Percentiles rank a stretch among this genome's conserved stretches.
Conservation (phyloP, 108 stramenopile genomes). For the Nitzschia inconspicua region DNA sequence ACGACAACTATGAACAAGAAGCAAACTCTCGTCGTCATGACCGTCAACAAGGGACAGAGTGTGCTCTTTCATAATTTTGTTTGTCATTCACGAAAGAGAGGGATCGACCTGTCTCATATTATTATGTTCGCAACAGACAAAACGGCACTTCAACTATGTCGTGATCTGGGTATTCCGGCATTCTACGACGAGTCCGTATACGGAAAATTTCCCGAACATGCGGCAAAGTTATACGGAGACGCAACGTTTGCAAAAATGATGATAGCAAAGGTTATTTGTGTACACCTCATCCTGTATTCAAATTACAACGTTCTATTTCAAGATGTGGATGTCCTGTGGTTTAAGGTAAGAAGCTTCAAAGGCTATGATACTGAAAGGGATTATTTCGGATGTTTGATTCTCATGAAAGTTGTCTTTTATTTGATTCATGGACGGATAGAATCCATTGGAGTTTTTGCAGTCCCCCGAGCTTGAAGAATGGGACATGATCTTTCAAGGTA, state of each 20-base stretch:
- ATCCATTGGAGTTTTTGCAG: conserved; percentile 62
- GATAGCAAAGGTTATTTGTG: conserved; percentile 57
- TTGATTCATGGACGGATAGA: conserved; percentile 43
- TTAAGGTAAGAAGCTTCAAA: conserved; percentile 24
- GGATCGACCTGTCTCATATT: conserved; percentile 26
- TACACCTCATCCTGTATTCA: conserved; percentile 46
- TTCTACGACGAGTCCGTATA: conserved; percentile 56
- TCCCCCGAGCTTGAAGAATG: conserved; percentile 26
- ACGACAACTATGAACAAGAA: conserved; percentile 9
- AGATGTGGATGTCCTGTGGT: conserved; percentile 69
- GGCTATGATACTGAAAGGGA: conserved; percentile 37
- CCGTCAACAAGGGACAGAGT: conserved; percentile 54
- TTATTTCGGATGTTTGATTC: too few species aligned
- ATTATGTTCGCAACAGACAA: conserved; percentile 52
- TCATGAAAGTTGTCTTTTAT: too few species aligned
- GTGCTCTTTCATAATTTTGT: conserved; percentile 60
- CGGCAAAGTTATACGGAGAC: conserved; percentile 56
- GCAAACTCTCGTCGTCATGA: conserved; percentile 61
- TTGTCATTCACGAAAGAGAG: conserved; percentile 39
- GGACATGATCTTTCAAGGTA: conserved; percentile 46
- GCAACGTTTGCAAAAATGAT: conserved; percentile 57
- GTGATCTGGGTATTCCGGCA: conserved; percentile 29
- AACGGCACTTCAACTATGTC: not conserved
- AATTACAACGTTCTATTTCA: conserved; percentile 86
- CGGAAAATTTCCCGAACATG: conserved; percentile 30